Base-by-base conservation (phyloP, 208 protist genomes). In the Angomonas deanei region DNA sequence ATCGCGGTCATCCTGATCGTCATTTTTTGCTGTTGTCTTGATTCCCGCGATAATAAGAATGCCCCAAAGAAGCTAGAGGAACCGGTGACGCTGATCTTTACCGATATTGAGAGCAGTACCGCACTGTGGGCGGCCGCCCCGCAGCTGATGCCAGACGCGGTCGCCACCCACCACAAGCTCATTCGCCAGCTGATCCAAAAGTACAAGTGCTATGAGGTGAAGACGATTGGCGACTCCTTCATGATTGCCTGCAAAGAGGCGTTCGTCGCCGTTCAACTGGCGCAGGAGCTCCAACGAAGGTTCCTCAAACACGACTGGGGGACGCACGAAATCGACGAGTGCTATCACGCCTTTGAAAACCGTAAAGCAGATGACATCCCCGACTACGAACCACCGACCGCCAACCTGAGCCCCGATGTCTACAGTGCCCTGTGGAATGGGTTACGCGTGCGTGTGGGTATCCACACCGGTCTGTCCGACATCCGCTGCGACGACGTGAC, bases 151-250 rank as follows among this genome's bases (percentile, higher is more conserved):
- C 38, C 70, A 3, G 75, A 81, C 28, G 83, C 87, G 8, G 72
- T 93, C 24, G 72, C 79, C 31, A 54, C 73, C 53, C 82, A 93
- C 74, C 77, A 93, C 80, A 66, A 63, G 5, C 38, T 88, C 39
- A 88, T 93, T 52, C 80, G 87, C 28, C 15, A 64, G 42, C 61
- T 79, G 38, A 88, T 91, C 47, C 47, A 39, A 24, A 79, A 74
- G 73, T 73, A 85, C 74, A 64, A 67, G 59, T 84, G 80, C 68
- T 93, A 93, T 69, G 84, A 91, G 72, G 86, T 93, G 66, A 93
- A 93, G 76, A 93, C 82, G 62, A 76, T 91, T 28, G 86, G 86
- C 26, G 86, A 93, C 76, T 77, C 86, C 49, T 91, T 93, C 75
- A 91, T 93, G 82, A 86, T 90, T 33, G 78, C 84, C 34, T 83